Base-by-base conservation (phyloP, 1,139 yeast species). In the Pichia sp. region DNA sequence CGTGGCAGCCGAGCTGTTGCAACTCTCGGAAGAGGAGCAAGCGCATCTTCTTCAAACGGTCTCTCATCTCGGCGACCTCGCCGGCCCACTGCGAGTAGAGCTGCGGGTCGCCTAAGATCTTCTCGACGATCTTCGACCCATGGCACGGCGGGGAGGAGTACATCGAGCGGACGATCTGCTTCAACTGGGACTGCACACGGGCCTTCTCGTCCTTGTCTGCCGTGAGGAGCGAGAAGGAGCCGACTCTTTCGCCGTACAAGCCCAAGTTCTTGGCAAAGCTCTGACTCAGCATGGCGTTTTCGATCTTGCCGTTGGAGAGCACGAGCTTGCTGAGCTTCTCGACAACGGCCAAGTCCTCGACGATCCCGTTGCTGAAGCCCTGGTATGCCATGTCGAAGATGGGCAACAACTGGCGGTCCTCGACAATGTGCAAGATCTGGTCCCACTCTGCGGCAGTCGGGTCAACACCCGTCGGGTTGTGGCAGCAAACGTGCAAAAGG, bases 181-280 rank as follows among this genome's bases (percentile, higher is more conserved):
- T 83, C 66, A 87, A 75, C 73, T 91, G 97, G 2, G 96, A 85
- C 63, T 83, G 84, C 57, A 88, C 77, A 43, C 72, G 69, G 19
- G 67, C 68, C 36, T 78, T 64, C 43, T 72, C 72, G 46, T 74
- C 76, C 40, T 73, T 66, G n/a, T 72, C 68, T 55, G 75, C 73
- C 48, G 83, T 74, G 53, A 84, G 72, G 47, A 85, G 71, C 49
- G 88, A 85, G 50, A 91, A 74, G n/a, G 95, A 87, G 12, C 98
- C 97, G 46, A 90, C 90, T 70, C 98, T 83, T 74, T 93, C 96
- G 61, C 97, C 96, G 70, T 93, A 90, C 55, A 91, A 79, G 34
- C 99, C 99, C 93, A 93, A 87, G 75, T 91, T 91, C 73, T 91
- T 91, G 60, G 98, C 96, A 72, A 91, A 91, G 2, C 96, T 89